Conservation (phyloP, 495 filamentous ascomycete genomes). For the Penicillium daleae region DNA sequence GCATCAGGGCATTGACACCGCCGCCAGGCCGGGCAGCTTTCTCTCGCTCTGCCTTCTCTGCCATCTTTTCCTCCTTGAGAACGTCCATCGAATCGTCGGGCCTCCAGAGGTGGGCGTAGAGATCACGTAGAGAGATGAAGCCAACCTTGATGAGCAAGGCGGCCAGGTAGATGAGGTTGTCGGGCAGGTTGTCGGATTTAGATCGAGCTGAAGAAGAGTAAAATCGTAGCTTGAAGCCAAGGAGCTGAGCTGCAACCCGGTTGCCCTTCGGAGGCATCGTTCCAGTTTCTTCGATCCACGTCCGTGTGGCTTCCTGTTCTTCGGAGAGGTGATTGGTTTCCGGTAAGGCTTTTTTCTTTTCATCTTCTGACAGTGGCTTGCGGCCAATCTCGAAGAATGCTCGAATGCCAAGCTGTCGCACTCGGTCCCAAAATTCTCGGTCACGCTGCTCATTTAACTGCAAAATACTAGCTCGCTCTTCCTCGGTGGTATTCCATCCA, state of each 20-base stretch:
- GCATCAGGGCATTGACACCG: slow-evolving; percentile 81
- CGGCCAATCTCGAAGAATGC: slow-evolving; percentile 90
- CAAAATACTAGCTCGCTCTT: slow-evolving; percentile 61
- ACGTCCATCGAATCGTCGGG: slow-evolving; percentile 78
- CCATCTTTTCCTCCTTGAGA: slow-evolving; percentile 64
- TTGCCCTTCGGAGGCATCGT: slow-evolving; percentile 86
- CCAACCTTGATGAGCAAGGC: slow-evolving; percentile 95
- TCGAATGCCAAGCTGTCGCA: slow-evolving; percentile 71
- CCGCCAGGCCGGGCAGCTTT: slow-evolving; percentile 64
- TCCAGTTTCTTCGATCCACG: slow-evolving; percentile 78
- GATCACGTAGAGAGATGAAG: slow-evolving; percentile 91
- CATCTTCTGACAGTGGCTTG: slow-evolving; percentile 54
- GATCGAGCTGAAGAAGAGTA: slow-evolving; percentile 77
- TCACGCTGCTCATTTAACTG: slow-evolving; percentile 65
- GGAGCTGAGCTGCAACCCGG: slow-evolving; percentile 85
- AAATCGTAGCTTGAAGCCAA: slow-evolving; percentile 97
- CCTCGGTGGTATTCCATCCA: slow-evolving; percentile 59
- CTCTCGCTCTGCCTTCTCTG: slow-evolving; percentile 81
- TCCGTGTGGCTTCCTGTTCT: slow-evolving; percentile 56
- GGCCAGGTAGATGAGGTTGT: slow-evolving; percentile 88
- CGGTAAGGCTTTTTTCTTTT: slow-evolving; percentile 49
- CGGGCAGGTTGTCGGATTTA: slow-evolving; percentile 71
- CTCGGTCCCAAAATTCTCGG: slow-evolving; percentile 76
- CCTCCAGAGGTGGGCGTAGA: slow-evolving; percentile 93
- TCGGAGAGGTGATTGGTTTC: slow-evolving; percentile 42